Evolutionary conservation across 257 asterid genomes (phyloP), one percentile per base, ranked within the genome.

Genomic region (Lantana camara): DNA sequence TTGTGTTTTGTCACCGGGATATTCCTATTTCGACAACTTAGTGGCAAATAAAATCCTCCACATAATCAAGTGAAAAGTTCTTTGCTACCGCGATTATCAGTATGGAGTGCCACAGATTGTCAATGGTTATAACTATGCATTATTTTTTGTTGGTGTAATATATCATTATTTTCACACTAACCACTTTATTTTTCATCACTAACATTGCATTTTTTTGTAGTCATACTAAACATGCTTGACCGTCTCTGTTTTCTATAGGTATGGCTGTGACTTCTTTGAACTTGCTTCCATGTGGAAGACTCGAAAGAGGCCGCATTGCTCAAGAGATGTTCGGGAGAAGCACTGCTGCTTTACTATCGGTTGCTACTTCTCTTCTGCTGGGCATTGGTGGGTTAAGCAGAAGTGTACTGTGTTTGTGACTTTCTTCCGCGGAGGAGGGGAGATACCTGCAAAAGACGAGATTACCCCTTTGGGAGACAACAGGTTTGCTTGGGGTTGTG

Each of bases 251-350:
- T 24, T 63, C 19, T 14, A 52, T 76, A 91, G 98, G 96, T 41
- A 88, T 91, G 98, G 91, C 86, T 34, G 98, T 88, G 63, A 91
- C 98, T 34, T 88, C 98, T 12, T 70, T 88, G 80, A 91, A 91
- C 86, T 67, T 91, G 67, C 75, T 91, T 21, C 98, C 98, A 1
- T 81, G 91, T 60, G 98, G 98, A 48, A 76, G 96, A 70, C 95
- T 91, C 5, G 98, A 91, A 72, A 96, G 96, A 6, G 98, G 98
- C 3, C 90, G 96, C 0, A 86, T 91, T 2, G 95, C 96, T 0
- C 98, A 91, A 54, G 96, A 96, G 2, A 79, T 91, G 79, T 86
- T 91, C 15, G 96, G 95, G 29, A 70, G 98, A 72, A 84, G 81
- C 72, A 79, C 80, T 0, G 90, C 96, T 4, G 44, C 74, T 19